Conservation (phyloP, 495 filamentous ascomycete genomes). For the Aspergillus taichungensis region DNA sequence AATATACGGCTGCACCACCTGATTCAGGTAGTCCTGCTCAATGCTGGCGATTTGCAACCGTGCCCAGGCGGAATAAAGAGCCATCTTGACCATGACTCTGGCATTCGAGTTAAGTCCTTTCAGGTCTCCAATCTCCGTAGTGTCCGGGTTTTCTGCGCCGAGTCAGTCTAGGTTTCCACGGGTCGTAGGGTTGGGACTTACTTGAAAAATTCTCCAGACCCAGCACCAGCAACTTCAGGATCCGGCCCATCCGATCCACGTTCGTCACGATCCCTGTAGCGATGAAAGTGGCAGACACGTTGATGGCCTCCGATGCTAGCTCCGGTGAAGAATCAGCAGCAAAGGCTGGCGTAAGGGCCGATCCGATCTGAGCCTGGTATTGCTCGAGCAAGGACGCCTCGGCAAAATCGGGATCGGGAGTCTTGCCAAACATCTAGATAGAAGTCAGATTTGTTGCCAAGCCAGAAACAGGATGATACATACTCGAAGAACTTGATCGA, state of each 20-base stretch:
- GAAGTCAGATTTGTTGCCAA: slow-evolving; percentile 11
- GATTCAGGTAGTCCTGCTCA: slow-evolving; percentile 80
- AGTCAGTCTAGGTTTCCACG: slow-evolving; percentile 4
- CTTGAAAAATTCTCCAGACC: slow-evolving; percentile 88
- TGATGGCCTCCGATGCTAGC: slow-evolving; percentile 87
- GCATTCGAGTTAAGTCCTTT: slow-evolving; percentile 93
- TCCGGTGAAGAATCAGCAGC: slow-evolving; percentile 93
- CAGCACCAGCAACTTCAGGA: slow-evolving; percentile 83
- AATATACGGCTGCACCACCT: slow-evolving; percentile 86
- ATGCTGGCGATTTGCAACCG: slow-evolving; percentile 93
- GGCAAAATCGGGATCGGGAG: slow-evolving; percentile 90
- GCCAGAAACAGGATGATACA: slow-evolving; percentile 1
- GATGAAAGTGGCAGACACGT: slow-evolving; percentile 96
- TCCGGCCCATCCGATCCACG: slow-evolving; percentile 95
- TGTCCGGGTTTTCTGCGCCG: slow-evolving; percentile 53
- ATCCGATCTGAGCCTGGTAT: slow-evolving; percentile 97
- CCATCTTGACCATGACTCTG: slow-evolving; percentile 95
- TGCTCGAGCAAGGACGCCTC: slow-evolving; percentile 94
- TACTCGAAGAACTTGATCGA: slow-evolving; percentile 79
- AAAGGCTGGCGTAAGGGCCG: slow-evolving; percentile 92
- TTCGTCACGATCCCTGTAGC: slow-evolving; percentile 95
- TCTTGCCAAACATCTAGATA: slow-evolving; percentile 78
- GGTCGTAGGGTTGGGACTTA: slow-evolving; percentile 14
- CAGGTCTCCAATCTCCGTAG: slow-evolving; percentile 84
- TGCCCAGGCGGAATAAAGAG: slow-evolving; percentile 97